Conservation (phyloP, 441 rosid genomes). For the Euphorbia schlechtendalii region DNA sequence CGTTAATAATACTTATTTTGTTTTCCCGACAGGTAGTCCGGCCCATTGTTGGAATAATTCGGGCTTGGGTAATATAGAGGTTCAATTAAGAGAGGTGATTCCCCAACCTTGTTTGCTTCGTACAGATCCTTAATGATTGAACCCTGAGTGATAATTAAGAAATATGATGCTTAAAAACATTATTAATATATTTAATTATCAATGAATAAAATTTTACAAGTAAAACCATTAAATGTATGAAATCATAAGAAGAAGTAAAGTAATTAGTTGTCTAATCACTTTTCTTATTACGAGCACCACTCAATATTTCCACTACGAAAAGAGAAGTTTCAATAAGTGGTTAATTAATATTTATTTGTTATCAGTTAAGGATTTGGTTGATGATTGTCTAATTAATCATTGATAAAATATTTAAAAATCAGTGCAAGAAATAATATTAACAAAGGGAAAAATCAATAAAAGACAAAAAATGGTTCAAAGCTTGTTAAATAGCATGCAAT, state of each 20-base stretch:
- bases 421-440: background rate
- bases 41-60: no score
- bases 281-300: constrained; percentile 18
- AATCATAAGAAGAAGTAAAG: no score
- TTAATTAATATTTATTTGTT: background rate
- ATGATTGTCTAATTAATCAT: constrained; percentile 22
- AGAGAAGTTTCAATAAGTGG: background rate
- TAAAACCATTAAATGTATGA: no score
- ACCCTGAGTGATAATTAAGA: no score
- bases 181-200: no score
- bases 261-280: background rate
- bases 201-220: no score
- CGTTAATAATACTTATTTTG: background rate
- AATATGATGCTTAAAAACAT: no score
- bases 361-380: constrained; percentile 3
- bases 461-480: constrained; percentile 37
- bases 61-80: no score
- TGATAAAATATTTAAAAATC: constrained; percentile 15
- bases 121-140: no score
- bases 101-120: no score
- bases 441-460: constrained; percentile 9
- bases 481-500: background rate
- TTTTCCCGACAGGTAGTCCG: no score
- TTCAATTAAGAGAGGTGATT: no score
- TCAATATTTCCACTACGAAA: constrained; percentile 25